Evolutionary conservation across 495 filamentous ascomycete genomes (phyloP), one percentile per base, ranked within the genome.

Genomic region (Penicillium argentinense): DNA sequence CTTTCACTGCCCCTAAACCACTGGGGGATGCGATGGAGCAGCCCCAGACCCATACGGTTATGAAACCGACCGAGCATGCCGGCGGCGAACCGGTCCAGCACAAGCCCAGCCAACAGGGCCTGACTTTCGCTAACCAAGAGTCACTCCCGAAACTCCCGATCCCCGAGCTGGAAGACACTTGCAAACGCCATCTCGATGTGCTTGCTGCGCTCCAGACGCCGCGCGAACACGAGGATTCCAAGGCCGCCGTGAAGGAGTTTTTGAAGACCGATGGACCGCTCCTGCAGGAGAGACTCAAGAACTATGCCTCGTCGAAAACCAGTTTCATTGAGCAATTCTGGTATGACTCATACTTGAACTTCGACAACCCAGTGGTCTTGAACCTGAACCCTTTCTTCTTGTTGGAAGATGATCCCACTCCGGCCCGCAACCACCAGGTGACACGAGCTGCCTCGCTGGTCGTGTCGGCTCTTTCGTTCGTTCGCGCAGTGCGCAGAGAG

Each of bases 321-420:
- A 98, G 95, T 64, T 98, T 95, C 62, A 97, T 98, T 50, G 93
- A 98, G 63, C 93, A 98, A 63, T 98, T 98, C 54, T 98, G 93
- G 93, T 98, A 97, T 60, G 93, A 98, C 64, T 97, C 93, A 23
- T 98, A 97, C 61, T 75, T 97, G 37, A 97, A 97, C 64, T 98
- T 87, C 61, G 93, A 98, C 68, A 98, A 96, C 62, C 90, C 93
- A 9, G 93, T 98, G 26, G 93, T 98, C 32, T 78, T 98, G 42
- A 97, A 98, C 71, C 73, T 98, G 51, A 98, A 98, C 57, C 93
- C 93, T 0, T 98, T 98, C 72, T 98, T 98, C 72, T 74, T 98
- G 26, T 78, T 98, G 42, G 93, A 97, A 61, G 93, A 98, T 76
- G 93, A 98, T 59, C 93, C 95, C 1, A 97, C 93, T 7, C 93